Base-by-base conservation (phyloP, 2,329 filamentous ascomycete species). In the Trichoderma atroviride region DNA sequence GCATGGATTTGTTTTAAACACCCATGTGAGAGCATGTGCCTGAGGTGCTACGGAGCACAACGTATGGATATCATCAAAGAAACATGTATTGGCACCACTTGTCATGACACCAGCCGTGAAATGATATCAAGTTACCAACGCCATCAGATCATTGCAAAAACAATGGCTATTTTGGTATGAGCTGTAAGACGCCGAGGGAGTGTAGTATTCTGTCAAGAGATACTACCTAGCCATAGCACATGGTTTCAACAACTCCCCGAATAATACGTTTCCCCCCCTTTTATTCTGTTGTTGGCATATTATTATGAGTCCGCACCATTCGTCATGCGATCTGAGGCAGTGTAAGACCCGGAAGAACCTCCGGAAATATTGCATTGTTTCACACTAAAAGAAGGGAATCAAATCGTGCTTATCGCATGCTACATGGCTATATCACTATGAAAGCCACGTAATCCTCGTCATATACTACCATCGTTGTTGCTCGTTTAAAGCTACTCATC, bases 21-120 rank as follows among this genome's bases (percentile, higher is more conserved):
- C n/a, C n/a, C 27, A 66, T n/a, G 62, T 31, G 35, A 66, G 37
- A 58, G 35, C 53, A 58, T 66, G 62, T 66, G 37, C 37, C 37
- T 66, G 27, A 47, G 52, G 62, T 66, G 14, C 1, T 35, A 66
- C 62, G 33, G 27, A 37, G 31, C 47, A 35, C 62, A 35, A n/a
- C 62, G 31, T 47, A 35, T 58, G 13, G 11, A 50, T 29, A 66
- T 47, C 62, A 29, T 47, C 47, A 19, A n/a, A 47, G 5, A 37
- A 37, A 66, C 27, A 33, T 27, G n/a, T n/a, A 10, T 14, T 11
- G 16, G 31, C 19, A 24, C 4, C 35, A 37, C n/a, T 57, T n/a
- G 14, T 16, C n/a, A 19, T 1, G 13, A 27, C 33, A 14, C 22
- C 24, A 27, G 35, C 10, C 33, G 27, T 10, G n/a, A 47, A 35